These are phyloP conservation scores for Trichomonas gallinae DNA, from an alignment of 208 protist genomes.

Conservation along the genomic window DNA sequence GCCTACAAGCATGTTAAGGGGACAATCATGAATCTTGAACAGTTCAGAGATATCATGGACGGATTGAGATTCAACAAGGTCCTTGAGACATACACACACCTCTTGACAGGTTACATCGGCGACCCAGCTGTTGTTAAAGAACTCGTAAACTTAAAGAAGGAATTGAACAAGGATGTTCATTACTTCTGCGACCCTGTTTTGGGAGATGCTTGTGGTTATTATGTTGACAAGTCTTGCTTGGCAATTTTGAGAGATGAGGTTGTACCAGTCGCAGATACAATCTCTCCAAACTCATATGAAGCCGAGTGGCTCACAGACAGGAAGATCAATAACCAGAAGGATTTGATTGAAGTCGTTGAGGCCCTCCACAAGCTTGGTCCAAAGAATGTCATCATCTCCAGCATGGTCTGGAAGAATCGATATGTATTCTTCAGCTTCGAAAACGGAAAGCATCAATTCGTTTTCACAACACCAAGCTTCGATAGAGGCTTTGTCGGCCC, in stretches of 20 bases:
- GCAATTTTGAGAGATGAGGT: neutral
- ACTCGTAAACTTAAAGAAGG: neutral
- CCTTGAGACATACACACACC: neutral
- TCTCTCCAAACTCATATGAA: conserved; percentile 8
- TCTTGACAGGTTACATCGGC: neutral
- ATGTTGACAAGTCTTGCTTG: neutral
- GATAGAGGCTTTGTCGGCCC: neutral
- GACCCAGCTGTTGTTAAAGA: neutral
- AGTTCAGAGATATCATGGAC: neutral
- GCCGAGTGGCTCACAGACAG: neutral
- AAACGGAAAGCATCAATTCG: neutral
- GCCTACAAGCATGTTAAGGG: neutral
- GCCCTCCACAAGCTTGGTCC: neutral
- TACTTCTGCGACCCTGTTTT: conserved; percentile 4
- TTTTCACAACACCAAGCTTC: neutral
- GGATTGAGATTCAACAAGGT: neutral
- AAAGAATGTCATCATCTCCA: neutral
- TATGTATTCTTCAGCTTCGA: neutral
- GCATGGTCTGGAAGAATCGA: neutral
- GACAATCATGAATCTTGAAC: neutral
- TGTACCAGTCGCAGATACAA: neutral
- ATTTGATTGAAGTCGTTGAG: neutral
- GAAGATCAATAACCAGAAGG: neutral
- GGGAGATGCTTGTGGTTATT: neutral
- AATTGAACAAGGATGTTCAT: neutral